These are phyloP conservation scores for Trichosanthes cucumerina DNA, from an alignment of 306 rosid species.

Conservation along the genomic window DNA sequence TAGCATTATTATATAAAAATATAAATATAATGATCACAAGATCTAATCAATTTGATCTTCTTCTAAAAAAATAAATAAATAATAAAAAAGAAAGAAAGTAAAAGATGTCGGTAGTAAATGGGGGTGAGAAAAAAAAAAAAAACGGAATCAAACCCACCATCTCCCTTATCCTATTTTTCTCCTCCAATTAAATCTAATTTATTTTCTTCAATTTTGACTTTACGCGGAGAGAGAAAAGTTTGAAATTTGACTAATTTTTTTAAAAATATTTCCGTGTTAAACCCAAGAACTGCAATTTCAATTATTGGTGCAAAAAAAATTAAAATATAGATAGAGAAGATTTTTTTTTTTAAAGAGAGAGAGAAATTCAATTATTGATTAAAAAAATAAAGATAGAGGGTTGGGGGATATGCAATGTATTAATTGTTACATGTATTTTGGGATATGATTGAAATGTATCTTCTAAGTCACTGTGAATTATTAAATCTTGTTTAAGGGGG, in stretches of 20 bases:
- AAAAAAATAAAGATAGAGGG: neutral
- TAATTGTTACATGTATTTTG: neutral
- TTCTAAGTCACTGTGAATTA: slow-evolving; percentile 3
- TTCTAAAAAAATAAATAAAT: neutral
- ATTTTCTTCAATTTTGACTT: neutral
- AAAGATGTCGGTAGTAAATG: neutral
- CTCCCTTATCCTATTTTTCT: neutral
- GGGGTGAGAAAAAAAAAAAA: neutral
- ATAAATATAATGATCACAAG: neutral
- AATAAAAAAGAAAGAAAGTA: neutral
- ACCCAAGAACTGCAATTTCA: neutral
- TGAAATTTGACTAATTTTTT: neutral
- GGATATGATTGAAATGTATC: neutral
- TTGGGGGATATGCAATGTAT: slow-evolving; percentile 1
- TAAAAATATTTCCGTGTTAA: neutral
- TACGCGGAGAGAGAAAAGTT: neutral
- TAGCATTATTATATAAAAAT: neutral
- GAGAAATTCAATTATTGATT: neutral
- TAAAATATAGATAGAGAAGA: neutral
- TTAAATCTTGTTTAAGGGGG: neutral
- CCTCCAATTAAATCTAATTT: neutral
- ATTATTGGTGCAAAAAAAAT: neutral
- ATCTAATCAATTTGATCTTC: neutral
- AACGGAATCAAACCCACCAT: neutral
- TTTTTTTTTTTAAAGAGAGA: no score